Evolutionary conservation across 768 basidiomycete species (phyloP).

Genomic region (Nidula microcarpa): DNA sequence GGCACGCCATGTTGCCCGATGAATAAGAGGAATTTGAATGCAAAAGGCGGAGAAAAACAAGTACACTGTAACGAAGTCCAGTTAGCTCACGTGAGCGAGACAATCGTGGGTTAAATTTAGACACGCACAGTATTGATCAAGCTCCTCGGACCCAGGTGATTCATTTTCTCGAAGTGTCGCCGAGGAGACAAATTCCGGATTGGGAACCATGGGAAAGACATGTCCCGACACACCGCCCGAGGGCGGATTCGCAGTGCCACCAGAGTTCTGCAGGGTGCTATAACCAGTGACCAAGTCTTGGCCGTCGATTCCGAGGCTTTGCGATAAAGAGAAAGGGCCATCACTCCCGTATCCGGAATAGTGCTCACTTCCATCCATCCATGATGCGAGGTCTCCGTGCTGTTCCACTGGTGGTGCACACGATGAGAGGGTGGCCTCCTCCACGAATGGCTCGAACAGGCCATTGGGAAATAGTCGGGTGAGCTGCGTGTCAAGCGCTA

Average conservation of each 20-base stretch:
- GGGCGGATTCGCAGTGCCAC: neutral
- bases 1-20: constrained; percentile 47
- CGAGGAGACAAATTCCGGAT: constrained; percentile 16
- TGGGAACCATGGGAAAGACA: constrained; percentile 10
- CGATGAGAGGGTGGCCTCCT: constrained; percentile 22
- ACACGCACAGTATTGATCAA: constrained; percentile 54
- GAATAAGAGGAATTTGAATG: constrained; percentile 54
- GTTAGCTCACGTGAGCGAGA: neutral
- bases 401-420: constrained; percentile 20
- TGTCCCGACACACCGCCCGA: neutral
- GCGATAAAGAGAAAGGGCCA: constrained; percentile 14
- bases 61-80: constrained; percentile 30
- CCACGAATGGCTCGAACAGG: constrained; percentile 33
- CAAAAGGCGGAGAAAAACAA: constrained; percentile 54
- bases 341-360: constrained; percentile 23
- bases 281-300: constrained; percentile 14
- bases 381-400: constrained; percentile 24
- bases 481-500: constrained; percentile 26
- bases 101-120: constrained; percentile 1
- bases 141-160: constrained; percentile 39
- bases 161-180: constrained; percentile 26
- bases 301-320: constrained; percentile 9
- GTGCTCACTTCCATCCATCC: constrained; percentile 31
- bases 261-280: constrained; percentile 1
- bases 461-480: constrained; percentile 29